Conservation (phyloP, 768 basidiomycete species). For the Collybia nuda region DNA sequence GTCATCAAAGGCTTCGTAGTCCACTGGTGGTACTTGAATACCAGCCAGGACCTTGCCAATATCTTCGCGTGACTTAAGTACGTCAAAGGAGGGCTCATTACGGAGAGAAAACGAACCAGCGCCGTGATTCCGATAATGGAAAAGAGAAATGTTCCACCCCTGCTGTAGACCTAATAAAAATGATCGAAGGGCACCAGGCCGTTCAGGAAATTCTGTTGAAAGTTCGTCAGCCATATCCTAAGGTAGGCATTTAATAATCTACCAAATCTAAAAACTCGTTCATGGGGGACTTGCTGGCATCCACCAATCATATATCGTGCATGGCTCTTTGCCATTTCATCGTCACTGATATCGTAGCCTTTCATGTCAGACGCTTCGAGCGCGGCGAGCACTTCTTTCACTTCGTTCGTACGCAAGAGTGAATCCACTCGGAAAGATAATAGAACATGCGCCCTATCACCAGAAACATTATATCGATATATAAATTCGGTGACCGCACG, state of each 20-base stretch:
- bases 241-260: constrained; percentile 21
- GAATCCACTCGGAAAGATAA: constrained; percentile 86
- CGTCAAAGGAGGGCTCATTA: not conserved
- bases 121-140: constrained; percentile 98
- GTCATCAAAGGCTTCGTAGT: constrained; percentile 63
- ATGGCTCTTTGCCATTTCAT: constrained; percentile 95
- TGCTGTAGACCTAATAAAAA: constrained; percentile 82
- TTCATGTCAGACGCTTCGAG: constrained; percentile 75
- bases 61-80: constrained; percentile 46
- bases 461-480: constrained; percentile 79
- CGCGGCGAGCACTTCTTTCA: constrained; percentile 57
- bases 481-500: constrained; percentile 94
- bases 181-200: constrained; percentile 87
- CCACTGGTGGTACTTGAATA: constrained; percentile 81
- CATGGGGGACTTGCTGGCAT: constrained; percentile 69
- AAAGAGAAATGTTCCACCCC: constrained; percentile 94
- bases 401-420: constrained; percentile 57
- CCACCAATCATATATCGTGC: constrained; percentile 95
- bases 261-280: constrained; percentile 94
- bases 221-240: constrained; percentile 1
- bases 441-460: constrained; percentile 79
- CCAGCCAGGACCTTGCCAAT: constrained; percentile 92
- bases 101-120: constrained; percentile 62
- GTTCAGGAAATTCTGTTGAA: constrained; percentile 86
- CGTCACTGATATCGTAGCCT: constrained; percentile 87